These are phyloP conservation scores for Parietaria judaica DNA, from an alignment of 306 rosid genomes.

Conservation along the genomic window DNA sequence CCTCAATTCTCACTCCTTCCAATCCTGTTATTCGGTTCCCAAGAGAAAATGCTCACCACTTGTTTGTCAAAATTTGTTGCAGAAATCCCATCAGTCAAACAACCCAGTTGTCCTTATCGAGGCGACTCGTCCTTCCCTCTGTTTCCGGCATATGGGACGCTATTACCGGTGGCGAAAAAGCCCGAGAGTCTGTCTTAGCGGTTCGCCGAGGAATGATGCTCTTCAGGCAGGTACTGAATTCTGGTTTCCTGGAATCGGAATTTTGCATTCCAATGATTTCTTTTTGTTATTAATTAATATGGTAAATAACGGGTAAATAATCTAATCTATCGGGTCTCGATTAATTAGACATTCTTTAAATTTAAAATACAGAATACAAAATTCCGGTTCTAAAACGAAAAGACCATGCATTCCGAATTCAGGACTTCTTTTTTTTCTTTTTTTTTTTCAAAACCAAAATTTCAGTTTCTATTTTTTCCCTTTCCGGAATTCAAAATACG, in stretches of 20 bases:
- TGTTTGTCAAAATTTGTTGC: conserved; percentile 21
- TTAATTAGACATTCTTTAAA: too few relatives aligned
- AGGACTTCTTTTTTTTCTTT: not conserved
- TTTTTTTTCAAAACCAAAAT: too few relatives aligned
- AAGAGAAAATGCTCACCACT: conserved; percentile 17
- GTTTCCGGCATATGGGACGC: conserved; percentile 88
- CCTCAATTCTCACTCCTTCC: conserved; percentile 11
- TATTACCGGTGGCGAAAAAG: conserved; percentile 54
- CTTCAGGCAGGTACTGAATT: conserved; percentile 58
- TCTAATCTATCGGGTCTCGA: too few relatives aligned
- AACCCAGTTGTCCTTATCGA: conserved; percentile 20
- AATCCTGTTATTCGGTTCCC: conserved; percentile 15
- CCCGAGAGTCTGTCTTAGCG: conserved; percentile 53
- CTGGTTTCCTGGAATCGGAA: too few relatives aligned
- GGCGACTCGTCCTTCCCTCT: conserved; percentile 59
- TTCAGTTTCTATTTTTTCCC: too few relatives aligned
- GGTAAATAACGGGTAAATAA: too few relatives aligned
- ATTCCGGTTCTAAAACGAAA: too few relatives aligned
- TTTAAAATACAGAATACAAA: too few relatives aligned
- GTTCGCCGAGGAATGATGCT: conserved; percentile 80
- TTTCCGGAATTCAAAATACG: too few relatives aligned
- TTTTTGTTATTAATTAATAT: too few relatives aligned
- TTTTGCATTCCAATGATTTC: too few relatives aligned
- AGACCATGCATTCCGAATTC: too few relatives aligned
- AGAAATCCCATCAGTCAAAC: conserved; percentile 10